phyloP scores from a whole-genome alignment of 495 filamentous ascomycete species.

The Polyplosphaeria fusca region DNA sequence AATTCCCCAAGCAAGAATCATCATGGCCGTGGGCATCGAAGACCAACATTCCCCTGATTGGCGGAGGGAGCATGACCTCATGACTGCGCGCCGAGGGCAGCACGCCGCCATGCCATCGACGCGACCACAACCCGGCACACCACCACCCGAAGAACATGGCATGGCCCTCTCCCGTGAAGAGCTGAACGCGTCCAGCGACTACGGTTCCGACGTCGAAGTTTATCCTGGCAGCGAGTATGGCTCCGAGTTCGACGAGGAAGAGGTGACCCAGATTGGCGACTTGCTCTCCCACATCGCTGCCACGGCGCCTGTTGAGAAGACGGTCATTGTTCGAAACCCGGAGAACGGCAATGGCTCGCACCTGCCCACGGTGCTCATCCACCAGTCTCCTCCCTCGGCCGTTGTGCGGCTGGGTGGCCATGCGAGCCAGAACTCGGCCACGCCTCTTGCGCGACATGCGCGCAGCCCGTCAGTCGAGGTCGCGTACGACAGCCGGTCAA shows the following conservation, averaged over 20 bases:
- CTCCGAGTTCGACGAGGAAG: conserved; percentile 40
- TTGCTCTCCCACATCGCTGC: conserved; percentile 32
- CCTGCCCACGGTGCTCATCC: neutral
- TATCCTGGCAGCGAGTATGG: conserved; percentile 41
- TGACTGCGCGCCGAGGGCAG: neutral
- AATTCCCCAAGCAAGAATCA: too few relatives aligned
- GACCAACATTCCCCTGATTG: too few relatives aligned
- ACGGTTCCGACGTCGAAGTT: conserved; percentile 21
- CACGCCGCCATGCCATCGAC: neutral
- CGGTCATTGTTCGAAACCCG: conserved; percentile 3
- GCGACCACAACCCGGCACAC: neutral
- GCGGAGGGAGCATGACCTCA: neutral
- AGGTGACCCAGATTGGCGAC: conserved; percentile 23
- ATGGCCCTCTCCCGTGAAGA: conserved; percentile 2
- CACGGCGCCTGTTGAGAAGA: conserved; percentile 10
- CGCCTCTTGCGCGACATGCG: neutral
- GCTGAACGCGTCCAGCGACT: conserved; percentile 9
- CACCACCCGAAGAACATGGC: conserved; percentile 11
- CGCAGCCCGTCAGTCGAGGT: conserved; percentile 28
- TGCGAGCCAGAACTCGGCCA: too few relatives aligned
- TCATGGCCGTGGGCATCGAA: too few relatives aligned
- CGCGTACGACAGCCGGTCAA: conserved; percentile 24
- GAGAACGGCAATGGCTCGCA: conserved; percentile 2
- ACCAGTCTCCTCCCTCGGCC: conserved; percentile 1
- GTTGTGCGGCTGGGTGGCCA: neutral